Evolutionary conservation across 1,284 basidiomycete genomes (phyloP).

Genomic region (Ganoderma boninense): DNA sequence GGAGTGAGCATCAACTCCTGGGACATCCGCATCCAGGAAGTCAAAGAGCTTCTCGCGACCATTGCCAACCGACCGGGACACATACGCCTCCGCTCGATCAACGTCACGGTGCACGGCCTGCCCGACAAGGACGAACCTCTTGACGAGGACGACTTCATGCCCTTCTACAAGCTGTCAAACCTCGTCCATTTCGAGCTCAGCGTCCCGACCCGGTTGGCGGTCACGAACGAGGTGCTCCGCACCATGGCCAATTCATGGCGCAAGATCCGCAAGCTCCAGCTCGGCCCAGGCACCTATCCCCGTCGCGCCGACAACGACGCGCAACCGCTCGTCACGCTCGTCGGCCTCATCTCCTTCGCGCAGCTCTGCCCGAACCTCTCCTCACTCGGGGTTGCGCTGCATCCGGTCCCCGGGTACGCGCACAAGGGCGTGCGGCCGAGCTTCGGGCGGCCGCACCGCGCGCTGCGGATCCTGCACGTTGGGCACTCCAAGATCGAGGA

Average conservation of each 20-base stretch:
- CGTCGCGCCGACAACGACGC: not conserved
- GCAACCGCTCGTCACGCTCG: not conserved
- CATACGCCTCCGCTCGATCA: not conserved
- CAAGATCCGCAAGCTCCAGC: not conserved
- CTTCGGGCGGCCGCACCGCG: not conserved
- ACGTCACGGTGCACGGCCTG: not conserved
- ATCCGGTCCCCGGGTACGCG: not conserved
- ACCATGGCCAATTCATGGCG: not conserved
- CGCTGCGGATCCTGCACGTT: not conserved
- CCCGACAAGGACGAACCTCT: not conserved
- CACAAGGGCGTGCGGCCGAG: not conserved
- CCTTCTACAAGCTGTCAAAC: not conserved
- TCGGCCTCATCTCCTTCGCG: conserved; percentile 1
- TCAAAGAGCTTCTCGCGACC: not conserved
- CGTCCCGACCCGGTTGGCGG: not conserved
- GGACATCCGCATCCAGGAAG: not conserved
- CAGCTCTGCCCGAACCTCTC: conserved; percentile 5
- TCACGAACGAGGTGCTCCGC: not conserved
- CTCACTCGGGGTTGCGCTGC: not conserved
- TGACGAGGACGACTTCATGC: not conserved
- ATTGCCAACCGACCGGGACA: conserved; percentile 1
- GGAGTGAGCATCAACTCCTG: not conserved
- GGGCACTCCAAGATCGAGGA: conserved; percentile 2
- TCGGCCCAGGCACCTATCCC: not conserved
- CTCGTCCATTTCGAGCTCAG: not conserved